phyloP scores from a whole-genome alignment of 148 eudicot species.

The Rhododendron ferrugineum region DNA sequence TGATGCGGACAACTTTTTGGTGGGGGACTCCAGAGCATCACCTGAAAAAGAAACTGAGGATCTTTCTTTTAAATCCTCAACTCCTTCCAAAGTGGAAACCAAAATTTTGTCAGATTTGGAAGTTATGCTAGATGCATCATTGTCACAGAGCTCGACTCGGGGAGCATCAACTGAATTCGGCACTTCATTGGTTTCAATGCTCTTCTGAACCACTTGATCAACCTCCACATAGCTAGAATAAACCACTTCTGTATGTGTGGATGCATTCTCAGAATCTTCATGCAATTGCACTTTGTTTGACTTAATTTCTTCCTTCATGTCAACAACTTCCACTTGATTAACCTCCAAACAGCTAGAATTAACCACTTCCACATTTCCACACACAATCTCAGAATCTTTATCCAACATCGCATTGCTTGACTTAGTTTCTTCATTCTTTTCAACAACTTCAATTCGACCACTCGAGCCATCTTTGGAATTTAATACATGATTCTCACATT shows the following conservation, averaged over 20 bases:
- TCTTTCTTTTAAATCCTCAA: conserved; percentile 45
- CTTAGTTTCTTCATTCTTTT: conserved; percentile 33
- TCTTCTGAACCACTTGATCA: conserved; percentile 42
- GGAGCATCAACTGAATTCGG: conserved; percentile 30
- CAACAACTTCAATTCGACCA: conserved; percentile 24
- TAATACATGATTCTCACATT: conserved; percentile 22
- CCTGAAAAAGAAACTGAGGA: conserved; percentile 36
- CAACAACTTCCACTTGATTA: conserved; percentile 24
- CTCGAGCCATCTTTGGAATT: conserved; percentile 24
- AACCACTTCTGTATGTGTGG: conserved; percentile 24
- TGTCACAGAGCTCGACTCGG: conserved; percentile 18
- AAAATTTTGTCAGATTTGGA: conserved; percentile 23
- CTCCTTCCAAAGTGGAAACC: conserved; percentile 25
- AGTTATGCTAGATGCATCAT: conserved; percentile 20
- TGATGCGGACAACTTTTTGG: conserved; percentile 87
- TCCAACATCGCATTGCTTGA: conserved; percentile 25
- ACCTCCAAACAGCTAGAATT: conserved; percentile 36
- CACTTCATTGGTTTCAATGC: conserved; percentile 19
- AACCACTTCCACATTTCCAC: conserved; percentile 24
- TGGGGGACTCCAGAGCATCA: conserved; percentile 51
- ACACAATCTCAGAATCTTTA: conserved; percentile 21
- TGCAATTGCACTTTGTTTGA: conserved; percentile 26
- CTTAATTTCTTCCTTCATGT: conserved; percentile 33
- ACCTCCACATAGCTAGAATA: conserved; percentile 40
- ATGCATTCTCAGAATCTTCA: conserved; percentile 20